These are phyloP conservation scores for Xylaria digitata DNA, from an alignment of 2,329 filamentous ascomycete genomes.

Conservation along the genomic window DNA sequence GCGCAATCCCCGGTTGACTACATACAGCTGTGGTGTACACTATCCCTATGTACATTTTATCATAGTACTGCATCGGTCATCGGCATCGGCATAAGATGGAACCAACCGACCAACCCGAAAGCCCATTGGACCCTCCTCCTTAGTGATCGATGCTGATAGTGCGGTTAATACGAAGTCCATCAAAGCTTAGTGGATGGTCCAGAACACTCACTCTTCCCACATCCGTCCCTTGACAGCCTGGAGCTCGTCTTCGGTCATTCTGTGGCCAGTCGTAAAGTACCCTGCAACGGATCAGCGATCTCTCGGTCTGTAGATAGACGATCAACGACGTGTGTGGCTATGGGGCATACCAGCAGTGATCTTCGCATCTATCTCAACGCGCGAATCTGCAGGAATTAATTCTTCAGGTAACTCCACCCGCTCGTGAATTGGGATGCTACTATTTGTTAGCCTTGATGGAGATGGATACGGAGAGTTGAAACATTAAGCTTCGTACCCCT, in stretches of 20 bases:
- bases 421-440: conserved; percentile 86
- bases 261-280: conserved; percentile 87
- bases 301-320: conserved; percentile 25
- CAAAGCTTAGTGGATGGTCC: conserved; percentile 34
- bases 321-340: conserved; percentile 21
- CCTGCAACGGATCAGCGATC: conserved; percentile 57
- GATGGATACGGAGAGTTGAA: conserved; percentile 29
- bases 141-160: conserved; percentile 57
- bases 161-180: conserved; percentile 41
- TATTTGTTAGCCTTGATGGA: conserved; percentile 42
- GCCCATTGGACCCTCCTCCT: conserved; percentile 36
- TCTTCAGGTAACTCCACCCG: conserved; percentile 92
- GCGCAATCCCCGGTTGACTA: conserved; percentile 21
- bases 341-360: conserved; percentile 83
- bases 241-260: conserved; percentile 88
- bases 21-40: conserved; percentile 3
- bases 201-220: conserved; percentile 79
- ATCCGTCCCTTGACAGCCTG: conserved; percentile 86
- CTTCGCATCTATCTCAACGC: conserved; percentile 99
- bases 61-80: conserved; percentile 37
- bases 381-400: conserved; percentile 91
- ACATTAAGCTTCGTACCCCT: conserved; percentile 66
- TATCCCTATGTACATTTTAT: neutral
- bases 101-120: conserved; percentile 29
- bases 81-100: conserved; percentile 28